Evolutionary conservation across 2,329 filamentous ascomycete genomes (phyloP), one percentile per base, ranked within the genome.

Genomic region (Diaporthe vaccinii): DNA sequence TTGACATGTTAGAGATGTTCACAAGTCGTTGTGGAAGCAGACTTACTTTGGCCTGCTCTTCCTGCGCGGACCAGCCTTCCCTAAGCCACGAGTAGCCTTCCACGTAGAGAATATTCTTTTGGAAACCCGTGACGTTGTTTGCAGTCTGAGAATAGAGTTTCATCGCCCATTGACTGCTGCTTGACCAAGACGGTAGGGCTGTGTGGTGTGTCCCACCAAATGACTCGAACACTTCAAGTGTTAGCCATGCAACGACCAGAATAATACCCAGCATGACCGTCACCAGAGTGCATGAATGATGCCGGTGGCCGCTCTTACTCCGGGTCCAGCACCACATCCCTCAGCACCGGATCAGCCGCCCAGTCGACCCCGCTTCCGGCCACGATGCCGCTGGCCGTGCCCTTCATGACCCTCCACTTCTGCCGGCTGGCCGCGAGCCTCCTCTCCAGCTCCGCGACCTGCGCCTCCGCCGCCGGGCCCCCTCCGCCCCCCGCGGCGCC

Each of bases 311-410:
- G 9, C 84, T 82, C 67, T 87, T 86, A 77, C 77, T 93, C 91
- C 15, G 87, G 85, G 80, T 94, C 95, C 76, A 97, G 86, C 36
- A 98, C 94, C 76, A 96, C 87, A 69, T 91, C 90, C 75, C 90
- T 87, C 76, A 98, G 85, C 75, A 87, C 87, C 70, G 91, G 88
- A 83, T 97, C 92, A 55, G 89, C 86, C 17, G 91, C 91, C 95
- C 95, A 98, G 80, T 97, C 92, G 72, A 97, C 87, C 62, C 95
- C 95, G 82, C 95, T 97, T 4, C 94, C 94, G 7, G 91, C 94
- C 62, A 98, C 90, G 73, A 95, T 89, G 25, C 93, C 94, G 80
- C 93, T 94, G n/a, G 93, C 89, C 57, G 95, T 91, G 34, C 91
- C 93, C 84, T 96, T 97, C 83, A 96, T 90, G 28, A 93, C 91